Evolutionary conservation across 1,139 yeast genomes (phyloP).

Genomic region (Casaregolazyma lundiana): DNA sequence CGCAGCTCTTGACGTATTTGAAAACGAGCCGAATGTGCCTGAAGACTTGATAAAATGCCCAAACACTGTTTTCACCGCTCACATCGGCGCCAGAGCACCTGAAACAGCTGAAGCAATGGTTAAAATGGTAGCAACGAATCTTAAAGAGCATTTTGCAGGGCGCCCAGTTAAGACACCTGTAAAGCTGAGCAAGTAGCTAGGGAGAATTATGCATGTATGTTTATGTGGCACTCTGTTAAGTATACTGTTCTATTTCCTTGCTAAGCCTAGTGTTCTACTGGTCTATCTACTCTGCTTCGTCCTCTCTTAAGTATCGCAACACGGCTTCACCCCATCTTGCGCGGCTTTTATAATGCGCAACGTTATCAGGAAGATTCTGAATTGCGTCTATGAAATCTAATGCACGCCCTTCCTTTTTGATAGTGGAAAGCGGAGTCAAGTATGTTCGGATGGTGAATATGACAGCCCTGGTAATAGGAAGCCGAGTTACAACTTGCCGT

Average conservation of each 20-base stretch:
- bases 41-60: constrained; percentile 50
- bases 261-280: neutral
- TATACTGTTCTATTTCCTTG: too few species aligned
- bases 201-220: neutral
- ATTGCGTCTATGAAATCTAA: constrained; percentile 54
- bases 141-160: neutral
- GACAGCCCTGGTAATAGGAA: constrained; percentile 51
- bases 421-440: constrained; percentile 51
- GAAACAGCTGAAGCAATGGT: constrained; percentile 57
- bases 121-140: constrained; percentile 45
- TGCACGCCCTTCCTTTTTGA: constrained; percentile 42
- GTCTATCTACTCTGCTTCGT: neutral
- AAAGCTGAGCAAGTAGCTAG: neutral
- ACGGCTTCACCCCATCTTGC: constrained; percentile 66
- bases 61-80: constrained; percentile 71
- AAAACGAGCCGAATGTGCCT: constrained; percentile 60
- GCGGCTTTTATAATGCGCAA: constrained; percentile 57
- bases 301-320: constrained; percentile 38
- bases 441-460: constrained; percentile 64
- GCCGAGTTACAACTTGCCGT: constrained; percentile 55
- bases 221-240: too few species aligned
- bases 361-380: constrained; percentile 51
- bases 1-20: constrained; percentile 83
- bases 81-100: constrained; percentile 59
- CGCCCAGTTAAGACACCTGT: neutral